A percentile compares a stretch with the other conserved stretches of the same genome.
Conservation (phyloP, 73 alveolate genomes). For the Symbiodinium pilosum region DNA sequence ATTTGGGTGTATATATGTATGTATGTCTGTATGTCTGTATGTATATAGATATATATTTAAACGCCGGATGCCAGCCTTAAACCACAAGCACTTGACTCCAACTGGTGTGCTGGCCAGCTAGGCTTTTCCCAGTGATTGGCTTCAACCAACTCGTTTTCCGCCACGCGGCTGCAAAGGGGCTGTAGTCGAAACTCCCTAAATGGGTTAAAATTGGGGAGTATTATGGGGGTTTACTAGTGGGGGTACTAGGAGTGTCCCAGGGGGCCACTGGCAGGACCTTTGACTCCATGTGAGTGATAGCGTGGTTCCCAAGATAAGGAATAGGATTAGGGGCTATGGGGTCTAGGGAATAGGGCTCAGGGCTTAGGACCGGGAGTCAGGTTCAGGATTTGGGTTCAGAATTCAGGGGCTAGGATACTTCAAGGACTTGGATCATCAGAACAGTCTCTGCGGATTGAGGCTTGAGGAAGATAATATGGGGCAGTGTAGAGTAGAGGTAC, state of each 20-base stretch:
- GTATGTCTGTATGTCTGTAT: too few relatives aligned
- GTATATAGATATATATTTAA: too few relatives aligned
- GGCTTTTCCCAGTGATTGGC: slow-evolving; percentile 84
- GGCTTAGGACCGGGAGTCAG: background rate
- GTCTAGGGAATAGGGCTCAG: background rate
- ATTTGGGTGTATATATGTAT: too few relatives aligned
- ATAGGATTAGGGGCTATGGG: background rate
- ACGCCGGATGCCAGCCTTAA: too few relatives aligned
- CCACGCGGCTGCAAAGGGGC: background rate
- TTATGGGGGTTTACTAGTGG: background rate
- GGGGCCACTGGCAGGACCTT: background rate
- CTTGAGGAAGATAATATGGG: too few relatives aligned
- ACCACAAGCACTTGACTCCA: too few relatives aligned
- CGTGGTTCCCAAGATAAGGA: background rate
- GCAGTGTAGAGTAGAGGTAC: too few relatives aligned
- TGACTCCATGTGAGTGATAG: background rate
- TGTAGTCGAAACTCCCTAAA: too few relatives aligned
- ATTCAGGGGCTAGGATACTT: background rate
- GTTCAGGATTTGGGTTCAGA: background rate
- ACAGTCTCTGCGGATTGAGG: background rate
- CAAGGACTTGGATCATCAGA: background rate
- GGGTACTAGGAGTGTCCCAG: background rate
- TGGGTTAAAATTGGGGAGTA: background rate
- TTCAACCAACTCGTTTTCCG: slow-evolving; percentile 73
- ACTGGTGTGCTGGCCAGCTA: too few relatives aligned